Evolutionary conservation across 2,329 filamentous ascomycete species (phyloP).

Genomic region (Hyphodiscus sp.): DNA sequence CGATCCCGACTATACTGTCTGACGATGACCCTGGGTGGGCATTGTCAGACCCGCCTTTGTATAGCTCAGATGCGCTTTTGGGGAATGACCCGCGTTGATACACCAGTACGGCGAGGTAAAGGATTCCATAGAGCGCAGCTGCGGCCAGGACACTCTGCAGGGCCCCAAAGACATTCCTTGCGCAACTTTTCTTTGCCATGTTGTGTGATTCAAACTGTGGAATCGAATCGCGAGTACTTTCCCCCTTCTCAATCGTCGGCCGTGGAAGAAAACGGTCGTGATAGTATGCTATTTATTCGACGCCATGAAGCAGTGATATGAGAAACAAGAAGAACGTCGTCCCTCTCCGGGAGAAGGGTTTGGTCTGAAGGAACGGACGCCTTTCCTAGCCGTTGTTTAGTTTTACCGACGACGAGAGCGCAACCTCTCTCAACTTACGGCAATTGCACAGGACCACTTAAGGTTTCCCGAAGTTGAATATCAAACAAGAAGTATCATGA

Average conservation of each 20-base stretch:
- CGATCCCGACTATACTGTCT: slow-evolving; percentile 5
- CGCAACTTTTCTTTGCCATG: slow-evolving; percentile 26
- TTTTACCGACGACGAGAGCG: too few species aligned
- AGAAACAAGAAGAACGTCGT: neutral
- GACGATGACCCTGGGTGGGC: slow-evolving; percentile 13
- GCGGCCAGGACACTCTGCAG: slow-evolving; percentile 26
- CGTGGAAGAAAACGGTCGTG: slow-evolving; percentile 1
- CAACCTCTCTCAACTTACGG: slow-evolving; percentile 2
- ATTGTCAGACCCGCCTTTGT: slow-evolving; percentile 14
- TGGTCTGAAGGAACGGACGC: slow-evolving; percentile 15
- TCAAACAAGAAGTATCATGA: slow-evolving; percentile 10
- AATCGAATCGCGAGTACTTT: neutral
- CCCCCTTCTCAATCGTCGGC: neutral
- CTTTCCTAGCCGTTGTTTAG: slow-evolving; percentile 3
- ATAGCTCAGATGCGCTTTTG: slow-evolving; percentile 23
- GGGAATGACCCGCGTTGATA: slow-evolving; percentile 24
- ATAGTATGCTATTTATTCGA: slow-evolving; percentile 5
- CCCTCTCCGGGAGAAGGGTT: neutral
- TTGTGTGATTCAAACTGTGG: slow-evolving; percentile 5
- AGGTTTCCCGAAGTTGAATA: slow-evolving; percentile 11
- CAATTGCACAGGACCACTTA: slow-evolving; percentile 13
- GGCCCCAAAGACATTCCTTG: slow-evolving; percentile 22
- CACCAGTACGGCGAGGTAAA: slow-evolving; percentile 24
- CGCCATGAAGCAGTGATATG: slow-evolving; percentile 16
- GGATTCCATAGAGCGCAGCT: slow-evolving; percentile 21